A percentile compares a stretch with the other conserved stretches of the same genome.
Evolutionary conservation across 768 basidiomycete genomes (phyloP).

Genomic region (Boletus pseudopeckii): DNA sequence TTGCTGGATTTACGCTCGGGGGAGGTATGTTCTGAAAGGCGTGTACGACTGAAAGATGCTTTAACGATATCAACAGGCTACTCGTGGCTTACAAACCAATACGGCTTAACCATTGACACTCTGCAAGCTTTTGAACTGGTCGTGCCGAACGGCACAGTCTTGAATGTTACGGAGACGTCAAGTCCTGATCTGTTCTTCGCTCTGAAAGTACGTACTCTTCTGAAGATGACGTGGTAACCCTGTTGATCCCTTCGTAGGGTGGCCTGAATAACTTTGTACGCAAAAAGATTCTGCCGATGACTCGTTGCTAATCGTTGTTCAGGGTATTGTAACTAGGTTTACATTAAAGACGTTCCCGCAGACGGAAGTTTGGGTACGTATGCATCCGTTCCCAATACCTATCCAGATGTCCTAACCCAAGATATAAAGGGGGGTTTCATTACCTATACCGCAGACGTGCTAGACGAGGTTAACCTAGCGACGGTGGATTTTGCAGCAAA

Average conservation of each 20-base stretch:
- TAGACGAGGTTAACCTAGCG: conserved; percentile 16
- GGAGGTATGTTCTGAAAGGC: conserved; percentile 38
- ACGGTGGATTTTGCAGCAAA: conserved; percentile 21
- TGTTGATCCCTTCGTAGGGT: conserved; percentile 36
- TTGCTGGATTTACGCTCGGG: conserved; percentile 55
- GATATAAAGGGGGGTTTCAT: conserved; percentile 50
- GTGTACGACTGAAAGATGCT: background rate
- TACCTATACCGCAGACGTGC: conserved; percentile 13
- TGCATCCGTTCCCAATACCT: conserved; percentile 4
- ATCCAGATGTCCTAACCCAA: background rate
- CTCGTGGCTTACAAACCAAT: conserved; percentile 55
- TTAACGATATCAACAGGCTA: conserved; percentile 8
- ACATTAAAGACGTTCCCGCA: conserved; percentile 54
- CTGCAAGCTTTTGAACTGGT: conserved; percentile 56
- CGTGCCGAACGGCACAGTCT: conserved; percentile 40
- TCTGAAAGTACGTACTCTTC: conserved; percentile 34
- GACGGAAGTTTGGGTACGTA: conserved; percentile 53
- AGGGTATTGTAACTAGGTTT: conserved; percentile 61
- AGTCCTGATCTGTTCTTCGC: conserved; percentile 42
- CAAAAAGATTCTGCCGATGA: background rate
- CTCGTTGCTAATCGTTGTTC: background rate
- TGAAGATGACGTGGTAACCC: background rate
- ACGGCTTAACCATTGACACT: conserved; percentile 56
- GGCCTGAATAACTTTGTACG: conserved; percentile 59
- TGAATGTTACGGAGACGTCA: conserved; percentile 31